A percentile compares a stretch with the other conserved stretches of the same genome.
Conservation (phyloP, 805 yeast genomes). For the Jamesozyma piceae region DNA sequence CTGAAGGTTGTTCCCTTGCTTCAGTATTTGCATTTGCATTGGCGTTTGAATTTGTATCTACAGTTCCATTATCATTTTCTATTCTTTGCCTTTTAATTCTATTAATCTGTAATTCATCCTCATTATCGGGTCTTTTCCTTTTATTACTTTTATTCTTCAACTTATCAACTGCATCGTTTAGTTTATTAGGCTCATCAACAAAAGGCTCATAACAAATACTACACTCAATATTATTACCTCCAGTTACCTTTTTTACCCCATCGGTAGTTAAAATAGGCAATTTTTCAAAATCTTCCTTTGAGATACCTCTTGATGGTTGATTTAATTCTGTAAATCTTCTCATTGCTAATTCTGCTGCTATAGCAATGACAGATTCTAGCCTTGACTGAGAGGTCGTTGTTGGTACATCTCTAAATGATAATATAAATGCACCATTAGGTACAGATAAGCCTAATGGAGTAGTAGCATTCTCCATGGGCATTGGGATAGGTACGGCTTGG, state of each 20-base stretch:
- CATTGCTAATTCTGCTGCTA: slow-evolving; percentile 65
- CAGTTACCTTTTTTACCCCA: slow-evolving; percentile 21
- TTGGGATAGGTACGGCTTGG: neutral
- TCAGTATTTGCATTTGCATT: neutral
- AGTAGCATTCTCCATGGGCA: slow-evolving; percentile 1
- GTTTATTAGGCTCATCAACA: slow-evolving; percentile 22
- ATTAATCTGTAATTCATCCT: slow-evolving; percentile 15
- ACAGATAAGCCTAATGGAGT: neutral
- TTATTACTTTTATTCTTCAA: slow-evolving; percentile 10
- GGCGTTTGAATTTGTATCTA: neutral
- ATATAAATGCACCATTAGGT: slow-evolving; percentile 43
- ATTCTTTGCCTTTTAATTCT: slow-evolving; percentile 15
- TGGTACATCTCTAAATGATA: slow-evolving; percentile 61
- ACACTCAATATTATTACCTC: slow-evolving; percentile 32
- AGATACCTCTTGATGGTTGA: slow-evolving; percentile 42
- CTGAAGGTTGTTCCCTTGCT: slow-evolving; percentile 3
- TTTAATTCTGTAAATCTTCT: slow-evolving; percentile 47
- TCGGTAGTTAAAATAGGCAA: slow-evolving; percentile 34
- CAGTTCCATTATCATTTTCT: slow-evolving; percentile 2
- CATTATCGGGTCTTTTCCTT: slow-evolving; percentile 22
- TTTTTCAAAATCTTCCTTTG: slow-evolving; percentile 42
- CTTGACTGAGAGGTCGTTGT: slow-evolving; percentile 50
- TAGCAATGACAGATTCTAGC: slow-evolving; percentile 48
- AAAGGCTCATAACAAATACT: slow-evolving; percentile 57
- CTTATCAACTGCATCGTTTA: neutral